Evolutionary conservation across 169 alveolate species (phyloP).

Genomic region (Amoebophrya sp.): DNA sequence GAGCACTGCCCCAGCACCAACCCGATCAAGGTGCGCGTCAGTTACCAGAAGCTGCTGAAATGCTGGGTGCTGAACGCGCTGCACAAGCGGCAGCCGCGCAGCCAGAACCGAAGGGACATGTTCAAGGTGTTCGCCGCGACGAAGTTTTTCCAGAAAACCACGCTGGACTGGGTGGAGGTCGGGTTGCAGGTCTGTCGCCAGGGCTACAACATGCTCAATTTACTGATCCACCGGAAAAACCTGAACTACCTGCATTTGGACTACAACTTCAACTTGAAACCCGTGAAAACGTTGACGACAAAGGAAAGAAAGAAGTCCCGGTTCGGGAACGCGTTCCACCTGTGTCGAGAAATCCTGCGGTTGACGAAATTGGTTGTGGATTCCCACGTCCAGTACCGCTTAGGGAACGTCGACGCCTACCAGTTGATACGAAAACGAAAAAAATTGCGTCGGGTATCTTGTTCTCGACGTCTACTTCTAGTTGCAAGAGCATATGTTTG

Average conservation of each 20-base stretch:
- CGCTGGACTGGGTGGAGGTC: constrained; percentile 99
- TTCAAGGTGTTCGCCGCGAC: constrained; percentile 92
- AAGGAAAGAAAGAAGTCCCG: constrained; percentile 99
- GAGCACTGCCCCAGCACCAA: constrained; percentile 93
- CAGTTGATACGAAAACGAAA: too few relatives aligned
- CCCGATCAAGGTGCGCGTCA: constrained; percentile 97
- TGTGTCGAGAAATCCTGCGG: constrained; percentile 98
- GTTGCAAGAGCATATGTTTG: too few relatives aligned
- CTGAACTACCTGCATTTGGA: constrained; percentile 97
- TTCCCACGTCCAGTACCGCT: constrained; percentile 95
- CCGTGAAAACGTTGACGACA: constrained; percentile 97
- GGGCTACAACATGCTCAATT: constrained; percentile 98
- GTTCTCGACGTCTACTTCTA: too few relatives aligned
- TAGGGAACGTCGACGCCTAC: constrained; percentile 99
- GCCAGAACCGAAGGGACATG: constrained; percentile 84
- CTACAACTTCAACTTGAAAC: constrained; percentile 98
- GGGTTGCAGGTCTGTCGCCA: constrained; percentile 98
- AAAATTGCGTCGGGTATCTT: too few relatives aligned
- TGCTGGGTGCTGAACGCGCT: constrained; percentile 94
- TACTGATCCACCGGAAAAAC: constrained; percentile 97
- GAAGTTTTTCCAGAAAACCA: constrained; percentile 96
- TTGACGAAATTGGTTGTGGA: constrained; percentile 97
- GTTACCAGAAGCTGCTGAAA: constrained; percentile 94
- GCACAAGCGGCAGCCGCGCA: constrained; percentile 87
- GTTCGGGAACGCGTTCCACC: constrained; percentile 99